Conservation (phyloP, 345 rosid genomes). For the Salix exigua region DNA sequence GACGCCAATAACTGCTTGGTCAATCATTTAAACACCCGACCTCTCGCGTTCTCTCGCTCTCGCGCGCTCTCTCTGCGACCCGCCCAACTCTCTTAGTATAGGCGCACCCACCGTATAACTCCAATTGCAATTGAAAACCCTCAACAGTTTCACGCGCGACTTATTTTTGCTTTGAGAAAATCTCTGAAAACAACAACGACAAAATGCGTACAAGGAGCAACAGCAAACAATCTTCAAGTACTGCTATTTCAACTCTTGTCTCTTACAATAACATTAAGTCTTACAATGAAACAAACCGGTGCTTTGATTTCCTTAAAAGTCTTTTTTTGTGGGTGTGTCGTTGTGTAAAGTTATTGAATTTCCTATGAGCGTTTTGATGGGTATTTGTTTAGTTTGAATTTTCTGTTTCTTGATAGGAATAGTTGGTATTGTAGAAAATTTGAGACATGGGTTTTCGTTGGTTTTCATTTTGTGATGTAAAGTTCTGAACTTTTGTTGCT, state of each 20-base stretch:
- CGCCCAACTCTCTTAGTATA: too few relatives aligned
- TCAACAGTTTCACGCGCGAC: neutral
- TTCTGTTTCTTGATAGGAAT: neutral
- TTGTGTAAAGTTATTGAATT: neutral
- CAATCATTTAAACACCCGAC: too few relatives aligned
- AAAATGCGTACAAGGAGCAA: conserved; percentile 1
- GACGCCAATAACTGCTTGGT: too few relatives aligned
- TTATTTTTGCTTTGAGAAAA: neutral
- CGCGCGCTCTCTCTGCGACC: too few relatives aligned
- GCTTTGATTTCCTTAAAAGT: too few relatives aligned
- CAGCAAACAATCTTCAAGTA: neutral
- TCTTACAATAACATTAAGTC: neutral
- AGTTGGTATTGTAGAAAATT: neutral
- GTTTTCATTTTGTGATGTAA: neutral
- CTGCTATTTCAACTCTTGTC: neutral
- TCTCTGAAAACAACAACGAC: neutral
- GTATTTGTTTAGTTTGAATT: neutral
- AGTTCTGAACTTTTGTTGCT: neutral
- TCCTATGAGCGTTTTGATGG: neutral
- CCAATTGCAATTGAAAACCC: neutral
- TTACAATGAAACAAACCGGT: too few relatives aligned
- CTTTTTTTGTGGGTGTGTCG: too few relatives aligned
- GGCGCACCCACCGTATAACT: too few relatives aligned
- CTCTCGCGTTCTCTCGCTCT: too few relatives aligned
- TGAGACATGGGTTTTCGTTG: neutral